A percentile compares a stretch with the other conserved stretches of the same genome.
These are phyloP conservation scores for Iris macrosiphon DNA, from an alignment of 106 monocot species.

Conservation along the genomic window DNA sequence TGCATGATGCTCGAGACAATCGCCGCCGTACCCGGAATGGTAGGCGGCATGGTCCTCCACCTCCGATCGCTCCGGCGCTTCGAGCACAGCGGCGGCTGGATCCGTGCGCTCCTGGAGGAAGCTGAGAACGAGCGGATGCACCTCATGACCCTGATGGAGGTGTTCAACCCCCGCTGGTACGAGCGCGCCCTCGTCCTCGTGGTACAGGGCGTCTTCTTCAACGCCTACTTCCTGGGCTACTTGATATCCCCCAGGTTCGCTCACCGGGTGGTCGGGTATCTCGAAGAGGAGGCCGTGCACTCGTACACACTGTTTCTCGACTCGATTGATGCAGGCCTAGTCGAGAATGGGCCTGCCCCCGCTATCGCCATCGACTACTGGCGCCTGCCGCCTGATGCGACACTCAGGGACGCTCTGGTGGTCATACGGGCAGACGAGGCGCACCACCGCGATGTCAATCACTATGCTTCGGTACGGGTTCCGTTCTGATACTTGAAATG, in stretches of 20 bases:
- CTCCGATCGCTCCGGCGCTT: constrained; percentile 47
- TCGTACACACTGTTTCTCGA: constrained; percentile 79
- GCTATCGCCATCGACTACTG: constrained; percentile 84
- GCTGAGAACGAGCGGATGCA: constrained; percentile 83
- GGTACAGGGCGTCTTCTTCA: constrained; percentile 87
- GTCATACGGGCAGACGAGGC: constrained; percentile 80
- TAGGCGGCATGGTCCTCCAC: constrained; percentile 60
- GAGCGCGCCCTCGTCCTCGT: constrained; percentile 63
- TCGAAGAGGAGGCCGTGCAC: constrained; percentile 86
- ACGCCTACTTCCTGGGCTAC: constrained; percentile 80
- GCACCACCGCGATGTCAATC: constrained; percentile 93
- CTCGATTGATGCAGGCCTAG: constrained; percentile 49
- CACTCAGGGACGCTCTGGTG: constrained; percentile 64
- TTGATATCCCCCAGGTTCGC: constrained; percentile 70
- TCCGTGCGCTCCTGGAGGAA: constrained; percentile 49
- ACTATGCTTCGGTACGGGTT: constrained; percentile 48
- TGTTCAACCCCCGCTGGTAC: constrained; percentile 50
- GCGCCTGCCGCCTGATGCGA: constrained; percentile 43
- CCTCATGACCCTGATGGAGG: constrained; percentile 81
- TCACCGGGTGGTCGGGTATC: constrained; percentile 74
- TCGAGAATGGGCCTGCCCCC: constrained; percentile 64
- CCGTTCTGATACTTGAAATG: neutral
- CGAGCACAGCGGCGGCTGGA: constrained; percentile 71
- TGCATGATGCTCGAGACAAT: constrained; percentile 76
- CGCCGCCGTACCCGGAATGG: constrained; percentile 68